Percentiles rank a stretch among this genome's conserved stretches.
Conservation (phyloP, 1,139 yeast species). For the Yamadazyma siamensis region DNA sequence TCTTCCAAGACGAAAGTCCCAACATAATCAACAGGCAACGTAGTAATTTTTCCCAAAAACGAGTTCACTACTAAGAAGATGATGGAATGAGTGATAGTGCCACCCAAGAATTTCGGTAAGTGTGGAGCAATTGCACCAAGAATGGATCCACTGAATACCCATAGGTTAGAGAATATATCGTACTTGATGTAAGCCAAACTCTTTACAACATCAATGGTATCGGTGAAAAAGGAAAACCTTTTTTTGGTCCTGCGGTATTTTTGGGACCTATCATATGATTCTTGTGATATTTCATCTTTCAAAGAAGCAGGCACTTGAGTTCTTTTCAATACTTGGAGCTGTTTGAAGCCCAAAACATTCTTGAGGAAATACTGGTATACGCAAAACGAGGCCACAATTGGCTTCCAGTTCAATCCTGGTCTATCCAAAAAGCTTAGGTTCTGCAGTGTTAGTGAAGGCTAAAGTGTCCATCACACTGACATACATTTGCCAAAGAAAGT, state of each 20-base stretch:
- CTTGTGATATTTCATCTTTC: constrained; percentile 61
- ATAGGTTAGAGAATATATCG: constrained; percentile 66
- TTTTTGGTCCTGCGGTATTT: constrained; percentile 82
- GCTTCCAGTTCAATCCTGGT: constrained; percentile 75
- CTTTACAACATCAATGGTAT: constrained; percentile 50
- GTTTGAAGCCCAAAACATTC: constrained; percentile 71
- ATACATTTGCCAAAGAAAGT: constrained; percentile 14
- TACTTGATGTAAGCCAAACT: constrained; percentile 56
- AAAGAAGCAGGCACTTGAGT: constrained; percentile 62
- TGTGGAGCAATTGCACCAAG: constrained; percentile 28
- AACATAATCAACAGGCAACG: constrained; percentile 72
- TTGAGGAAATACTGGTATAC: constrained; percentile 74
- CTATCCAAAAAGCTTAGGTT: constrained; percentile 31
- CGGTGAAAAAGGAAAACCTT: constrained; percentile 59
- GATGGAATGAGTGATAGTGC: constrained; percentile 65
- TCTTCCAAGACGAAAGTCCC: constrained; percentile 87
- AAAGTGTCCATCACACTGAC: constrained; percentile 4
- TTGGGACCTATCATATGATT: constrained; percentile 76
- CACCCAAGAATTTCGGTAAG: constrained; percentile 46
- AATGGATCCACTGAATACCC: constrained; percentile 51
- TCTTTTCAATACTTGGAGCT: constrained; percentile 59
- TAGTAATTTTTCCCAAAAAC: constrained; percentile 46
- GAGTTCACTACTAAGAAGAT: constrained; percentile 50
- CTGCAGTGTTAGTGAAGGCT: constrained; percentile 5
- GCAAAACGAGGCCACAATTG: constrained; percentile 68